A percentile compares a stretch with the other conserved stretches of the same genome.
These are phyloP conservation scores for Sporisorium scitamineum DNA, from an alignment of 1,284 basidiomycete species.

Conservation along the genomic window DNA sequence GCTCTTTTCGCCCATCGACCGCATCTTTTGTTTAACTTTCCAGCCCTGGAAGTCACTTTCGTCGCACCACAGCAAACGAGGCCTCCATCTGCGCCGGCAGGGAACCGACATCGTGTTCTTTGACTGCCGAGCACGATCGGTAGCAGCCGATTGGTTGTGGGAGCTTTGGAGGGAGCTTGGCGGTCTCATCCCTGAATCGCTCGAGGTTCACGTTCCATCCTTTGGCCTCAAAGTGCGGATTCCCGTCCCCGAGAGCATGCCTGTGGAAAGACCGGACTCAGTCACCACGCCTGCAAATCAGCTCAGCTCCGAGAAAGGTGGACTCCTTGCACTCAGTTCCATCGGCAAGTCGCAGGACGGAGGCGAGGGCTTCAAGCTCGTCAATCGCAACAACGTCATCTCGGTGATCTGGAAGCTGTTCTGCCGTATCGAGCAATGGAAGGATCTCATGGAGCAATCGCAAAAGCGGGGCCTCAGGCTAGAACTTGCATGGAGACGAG, in stretches of 20 bases:
- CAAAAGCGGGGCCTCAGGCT: slow-evolving; percentile 75
- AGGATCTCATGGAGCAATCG: slow-evolving; percentile 74
- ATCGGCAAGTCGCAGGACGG: slow-evolving; percentile 40
- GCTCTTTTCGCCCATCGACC: slow-evolving; percentile 82
- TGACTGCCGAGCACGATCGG: slow-evolving; percentile 74
- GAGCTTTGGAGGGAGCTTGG: slow-evolving; percentile 79
- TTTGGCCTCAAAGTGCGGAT: slow-evolving; percentile 77
- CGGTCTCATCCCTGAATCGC: slow-evolving; percentile 71
- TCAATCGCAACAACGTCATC: slow-evolving; percentile 76
- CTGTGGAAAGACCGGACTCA: slow-evolving; percentile 28
- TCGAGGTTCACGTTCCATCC: slow-evolving; percentile 72
- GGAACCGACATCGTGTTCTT: slow-evolving; percentile 85
- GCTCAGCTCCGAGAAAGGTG: slow-evolving; percentile 15
- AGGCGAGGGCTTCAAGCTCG: slow-evolving; percentile 71
- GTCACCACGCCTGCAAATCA: slow-evolving; percentile 27
- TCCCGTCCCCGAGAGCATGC: slow-evolving; percentile 75
- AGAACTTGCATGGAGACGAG: slow-evolving; percentile 81
- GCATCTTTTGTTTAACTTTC: slow-evolving; percentile 80
- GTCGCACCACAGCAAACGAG: slow-evolving; percentile 14
- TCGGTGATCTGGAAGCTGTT: slow-evolving; percentile 72
- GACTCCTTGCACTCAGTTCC: slow-evolving; percentile 28
- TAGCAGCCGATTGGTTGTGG: slow-evolving; percentile 86
- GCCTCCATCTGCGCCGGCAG: slow-evolving; percentile 70
- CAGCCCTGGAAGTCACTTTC: slow-evolving; percentile 40
- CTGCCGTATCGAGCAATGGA: slow-evolving; percentile 75